Evolutionary conservation across 2,329 filamentous ascomycete genomes (phyloP), one percentile per base, ranked within the genome.

Genomic region (Juglanconis oblonga): DNA sequence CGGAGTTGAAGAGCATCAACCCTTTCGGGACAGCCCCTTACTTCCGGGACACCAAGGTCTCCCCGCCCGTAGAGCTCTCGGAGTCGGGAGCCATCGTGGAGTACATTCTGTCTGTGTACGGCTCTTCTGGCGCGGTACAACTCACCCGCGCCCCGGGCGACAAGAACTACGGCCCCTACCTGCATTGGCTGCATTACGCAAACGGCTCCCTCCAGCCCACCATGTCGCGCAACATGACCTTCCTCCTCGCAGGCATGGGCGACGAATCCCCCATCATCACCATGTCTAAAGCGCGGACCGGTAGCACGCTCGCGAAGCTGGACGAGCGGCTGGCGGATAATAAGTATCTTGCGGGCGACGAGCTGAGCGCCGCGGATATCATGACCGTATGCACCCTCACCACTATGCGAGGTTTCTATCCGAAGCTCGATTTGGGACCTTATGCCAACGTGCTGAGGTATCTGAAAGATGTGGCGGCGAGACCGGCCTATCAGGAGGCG

Each of bases 351-450:
- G 85, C 83, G 0, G 88, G 87, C 2, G 73, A 79, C 0, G 76
- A 86, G 54, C 84, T 90, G 60, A 88, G 84, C 0, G 84, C 77
- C 1, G 87, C 87, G 1, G 88, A 91, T 70, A 75, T 88, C 44
- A 88, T 90, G 85, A 74, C 73, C 4, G 77, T 87, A 0, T 88
- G 82, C 66, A 75, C 77, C 13, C 72, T 90, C 38, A 87, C 86
- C 0, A 89, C 85, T 2, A 79, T 85, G 77, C 76, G 87, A 14
- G 74, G 76, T 52, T 87, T 84, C 64, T 42, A 13, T 11, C 71
- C 71, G 31, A 75, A 77, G 1, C 74, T 73, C 49, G 73, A 76
- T 53, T 64, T 85, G 52, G 64, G 61, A 2, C 69, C 66, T 0
- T 81, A 81, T 63, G 64, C 69, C 1, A 74, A 75, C 51, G 73